Base-by-base conservation (phyloP, 306 rosid species). In the Begonia masoniana region DNA sequence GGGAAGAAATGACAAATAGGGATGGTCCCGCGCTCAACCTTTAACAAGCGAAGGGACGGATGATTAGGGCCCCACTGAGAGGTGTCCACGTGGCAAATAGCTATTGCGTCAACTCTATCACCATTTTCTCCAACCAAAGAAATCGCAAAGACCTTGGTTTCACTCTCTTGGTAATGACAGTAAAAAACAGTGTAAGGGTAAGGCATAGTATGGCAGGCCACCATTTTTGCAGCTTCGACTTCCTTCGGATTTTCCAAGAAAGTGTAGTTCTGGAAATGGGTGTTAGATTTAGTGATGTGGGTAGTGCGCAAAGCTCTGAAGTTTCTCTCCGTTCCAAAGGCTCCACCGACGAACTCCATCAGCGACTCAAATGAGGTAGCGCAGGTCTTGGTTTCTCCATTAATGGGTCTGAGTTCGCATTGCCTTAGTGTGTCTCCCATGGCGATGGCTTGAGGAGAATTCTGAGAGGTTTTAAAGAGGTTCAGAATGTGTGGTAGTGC, bases 1-100 rank as follows among this genome's bases (percentile, higher is more conserved):
- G 95, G 89, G 65, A 85, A 82, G 71, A 85, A 89, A 74, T 89
- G 97, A 55, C 97, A 89, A 8, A 89, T 80, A 13, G 83, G 68
- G 10, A 80, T 63, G 47, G 53, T 55, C 68, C 95, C 95, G 0
- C 91, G 94, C 19, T 26, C 42, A 54, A 68, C 55, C 60, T 55
- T 56, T 2, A 89, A 87, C 41, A 85, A 71, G 0, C 65, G 70
- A 61, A 89, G 85, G 0, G 97, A 69, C 16, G 71, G 73, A 75
- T 85, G 95, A 9, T 67, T 55, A 3, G 64, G 66, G 23, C 76
- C 66, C 97, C 95, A 89, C 5, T 71, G 74, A 2, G 95, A 82
- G 1, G 95, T 85, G 23, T 85, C 94, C 74, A 81, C 46, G 66
- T 89, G 95, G 39, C 95, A 89, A 52, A 89, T 80, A 53, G 67